Evolutionary conservation across 805 yeast species (phyloP), one percentile per base, ranked within the genome.

Genomic region (Candida odintsovae): DNA sequence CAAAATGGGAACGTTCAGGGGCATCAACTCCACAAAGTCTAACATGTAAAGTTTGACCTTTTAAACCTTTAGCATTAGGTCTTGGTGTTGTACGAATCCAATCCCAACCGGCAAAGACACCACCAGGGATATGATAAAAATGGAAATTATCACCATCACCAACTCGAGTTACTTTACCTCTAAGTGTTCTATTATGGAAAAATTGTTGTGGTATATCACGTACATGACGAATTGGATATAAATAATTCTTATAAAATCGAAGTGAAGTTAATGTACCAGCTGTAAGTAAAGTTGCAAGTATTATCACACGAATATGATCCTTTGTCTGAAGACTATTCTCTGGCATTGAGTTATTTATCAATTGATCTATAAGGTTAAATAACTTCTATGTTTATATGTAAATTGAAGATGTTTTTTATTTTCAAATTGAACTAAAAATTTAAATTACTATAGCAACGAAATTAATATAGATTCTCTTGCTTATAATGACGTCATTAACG

Each of bases 101-200:
- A 12, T 95, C 90, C 99, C 99, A 94, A 0, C 99, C 99, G 3
- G 84, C 78, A 2, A 82, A 57, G 0, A 73, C 50, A 0, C 99
- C 98, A 4, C 98, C 98, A 0, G 99, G 99, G 0, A 95, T 81
- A 62, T 94, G 99, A 60, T 73, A 94, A 52, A 94, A 78, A 49
- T 90, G 86, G 66, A 94, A 92, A 63, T 92, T 92, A 63, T 94
- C 99, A 15, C 96, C 97, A 64, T 90, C 98, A 0, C 97, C 97
- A 0, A 90, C 98, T 2, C 94, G 72, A 0, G 96, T 86, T 4
- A 90, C 97, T 50, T 73, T 73, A 0, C 98, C 98, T 33, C 70
- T 68, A 6, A 82, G 51, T 56, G 75, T 73, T 28, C 73, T 63
- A 12, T 61, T 66, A 15, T 72, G 68, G 49, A 79, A 73, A 37